Conservation (phyloP, 2,329 filamentous ascomycete species). For the Trichoderma brevicompactum region DNA sequence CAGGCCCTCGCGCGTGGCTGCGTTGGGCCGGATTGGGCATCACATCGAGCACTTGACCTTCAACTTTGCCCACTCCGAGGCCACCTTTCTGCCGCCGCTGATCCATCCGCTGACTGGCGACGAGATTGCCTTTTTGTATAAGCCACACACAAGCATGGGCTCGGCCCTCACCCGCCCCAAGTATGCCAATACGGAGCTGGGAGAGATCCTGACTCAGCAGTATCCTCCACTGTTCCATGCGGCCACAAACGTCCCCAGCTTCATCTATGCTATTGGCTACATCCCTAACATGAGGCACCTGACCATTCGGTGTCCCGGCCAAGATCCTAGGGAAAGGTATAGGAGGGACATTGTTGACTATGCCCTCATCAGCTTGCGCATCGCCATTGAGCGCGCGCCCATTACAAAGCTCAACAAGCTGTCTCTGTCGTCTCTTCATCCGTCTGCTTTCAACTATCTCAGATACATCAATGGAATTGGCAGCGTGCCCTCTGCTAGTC, state of each 20-base stretch:
- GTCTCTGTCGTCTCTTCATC: conserved; percentile 74
- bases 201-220: conserved; percentile 80
- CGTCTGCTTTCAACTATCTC: conserved; percentile 76
- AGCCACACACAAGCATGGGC: conserved; percentile 70
- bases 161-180: conserved; percentile 69
- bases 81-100: conserved; percentile 83
- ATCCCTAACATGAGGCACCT: conserved; percentile 74
- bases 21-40: conserved; percentile 76
- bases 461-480: conserved; percentile 76
- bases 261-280: conserved; percentile 73
- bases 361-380: conserved; percentile 82
- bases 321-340: conserved; percentile 70
- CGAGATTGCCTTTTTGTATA: conserved; percentile 82
- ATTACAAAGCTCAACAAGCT: conserved; percentile 69
- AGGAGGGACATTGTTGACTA: conserved; percentile 83
- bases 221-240: conserved; percentile 90
- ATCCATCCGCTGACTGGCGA: conserved; percentile 76
- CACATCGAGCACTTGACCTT: conserved; percentile 81
- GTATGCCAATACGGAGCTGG: conserved; percentile 79
- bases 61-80: conserved; percentile 72
- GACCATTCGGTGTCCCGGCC: conserved; percentile 75
- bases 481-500: conserved; percentile 70
- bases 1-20: conserved; percentile 71
- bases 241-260: conserved; percentile 83
- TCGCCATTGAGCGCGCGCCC: conserved; percentile 76